A percentile compares a stretch with the other conserved stretches of the same genome.
These are phyloP conservation scores for Monascus purpureus DNA, from an alignment of 495 filamentous ascomycete species.

Conservation along the genomic window DNA sequence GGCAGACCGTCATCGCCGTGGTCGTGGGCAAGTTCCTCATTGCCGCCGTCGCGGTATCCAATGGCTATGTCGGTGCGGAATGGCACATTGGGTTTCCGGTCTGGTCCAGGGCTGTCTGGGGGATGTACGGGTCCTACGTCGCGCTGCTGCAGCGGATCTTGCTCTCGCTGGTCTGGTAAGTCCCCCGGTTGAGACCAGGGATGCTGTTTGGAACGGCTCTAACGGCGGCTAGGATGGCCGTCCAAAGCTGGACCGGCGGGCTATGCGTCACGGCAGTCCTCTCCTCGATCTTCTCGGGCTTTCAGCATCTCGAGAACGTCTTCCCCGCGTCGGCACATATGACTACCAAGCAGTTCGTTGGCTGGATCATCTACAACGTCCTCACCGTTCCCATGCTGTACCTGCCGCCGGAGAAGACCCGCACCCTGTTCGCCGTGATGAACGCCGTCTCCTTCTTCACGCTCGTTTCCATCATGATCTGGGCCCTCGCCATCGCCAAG, in stretches of 20 bases:
- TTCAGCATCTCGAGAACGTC: slow-evolving; percentile 16
- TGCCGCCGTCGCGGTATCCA: slow-evolving; percentile 3
- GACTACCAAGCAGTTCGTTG: slow-evolving; percentile 14
- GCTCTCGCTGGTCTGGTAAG: slow-evolving; percentile 5
- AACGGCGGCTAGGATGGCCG: no score
- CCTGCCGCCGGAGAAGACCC: slow-evolving; percentile 13
- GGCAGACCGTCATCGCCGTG: slow-evolving; percentile 12
- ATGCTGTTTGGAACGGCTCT: no score
- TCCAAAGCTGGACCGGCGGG: slow-evolving; percentile 11
- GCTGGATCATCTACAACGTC: slow-evolving; percentile 16
- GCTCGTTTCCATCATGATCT: slow-evolving; percentile 16
- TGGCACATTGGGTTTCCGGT: slow-evolving; percentile 13
- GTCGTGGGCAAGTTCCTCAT: slow-evolving; percentile 6
- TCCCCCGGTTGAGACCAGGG: no score
- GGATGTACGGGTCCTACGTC: slow-evolving; percentile 6
- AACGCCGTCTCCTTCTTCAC: slow-evolving; percentile 8
- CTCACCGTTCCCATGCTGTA: slow-evolving; percentile 17
- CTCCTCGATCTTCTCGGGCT: slow-evolving; percentile 14
- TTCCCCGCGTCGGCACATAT: slow-evolving; percentile 14
- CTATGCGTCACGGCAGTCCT: slow-evolving; percentile 14
- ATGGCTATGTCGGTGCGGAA: slow-evolving; percentile 6
- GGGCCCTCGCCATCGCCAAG: slow-evolving; percentile 12
- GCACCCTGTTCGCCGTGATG: slow-evolving; percentile 10
- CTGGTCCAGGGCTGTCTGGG: slow-evolving; percentile 5
- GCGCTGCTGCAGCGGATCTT: slow-evolving; percentile 4